Percentiles rank a stretch among this genome's conserved stretches.
Evolutionary conservation across 805 yeast genomes (phyloP).

Genomic region (Saturnispora halmiae): DNA sequence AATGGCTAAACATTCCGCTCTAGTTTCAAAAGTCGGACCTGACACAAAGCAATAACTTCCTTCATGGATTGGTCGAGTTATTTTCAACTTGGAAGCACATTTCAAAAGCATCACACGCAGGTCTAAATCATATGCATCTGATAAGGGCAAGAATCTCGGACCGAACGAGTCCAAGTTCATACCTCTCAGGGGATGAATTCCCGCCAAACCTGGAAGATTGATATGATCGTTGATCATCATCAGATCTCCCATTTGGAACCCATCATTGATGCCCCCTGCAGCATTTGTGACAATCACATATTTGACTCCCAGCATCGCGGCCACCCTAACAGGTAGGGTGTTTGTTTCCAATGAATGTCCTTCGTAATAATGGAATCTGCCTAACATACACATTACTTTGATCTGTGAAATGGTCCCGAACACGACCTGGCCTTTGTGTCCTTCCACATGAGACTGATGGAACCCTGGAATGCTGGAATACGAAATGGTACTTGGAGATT

Average conservation of each 20-base stretch:
- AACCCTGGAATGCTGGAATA: slow-evolving; percentile 76
- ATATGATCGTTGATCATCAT: slow-evolving; percentile 89
- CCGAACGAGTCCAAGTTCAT: slow-evolving; percentile 75
- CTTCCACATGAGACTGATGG: slow-evolving; percentile 72
- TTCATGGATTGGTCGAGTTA: slow-evolving; percentile 65
- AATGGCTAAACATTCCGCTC: slow-evolving; percentile 84
- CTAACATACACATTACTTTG: slow-evolving; percentile 89
- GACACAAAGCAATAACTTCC: slow-evolving; percentile 80
- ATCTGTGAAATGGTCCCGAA: slow-evolving; percentile 67
- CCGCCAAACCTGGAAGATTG: slow-evolving; percentile 85
- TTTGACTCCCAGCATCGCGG: slow-evolving; percentile 52
- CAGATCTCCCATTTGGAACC: slow-evolving; percentile 71
- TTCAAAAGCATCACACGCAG: slow-evolving; percentile 54
- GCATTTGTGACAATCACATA: slow-evolving; percentile 85
- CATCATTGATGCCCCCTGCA: slow-evolving; percentile 76
- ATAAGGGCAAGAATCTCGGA: slow-evolving; percentile 77
- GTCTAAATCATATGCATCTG: slow-evolving; percentile 79
- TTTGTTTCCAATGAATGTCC: slow-evolving; percentile 79
- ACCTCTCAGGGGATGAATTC: slow-evolving; percentile 80
- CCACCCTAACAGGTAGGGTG: slow-evolving; percentile 76
- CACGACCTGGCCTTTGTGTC: slow-evolving; percentile 77
- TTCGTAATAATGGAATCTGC: slow-evolving; percentile 86
- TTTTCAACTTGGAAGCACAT: slow-evolving; percentile 36
- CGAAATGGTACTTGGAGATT: slow-evolving; percentile 40
- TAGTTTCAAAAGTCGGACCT: slow-evolving; percentile 89